Evolutionary conservation across 257 asterid genomes (phyloP), one percentile per base, ranked within the genome.

Genomic region (Solanum pennellii): DNA sequence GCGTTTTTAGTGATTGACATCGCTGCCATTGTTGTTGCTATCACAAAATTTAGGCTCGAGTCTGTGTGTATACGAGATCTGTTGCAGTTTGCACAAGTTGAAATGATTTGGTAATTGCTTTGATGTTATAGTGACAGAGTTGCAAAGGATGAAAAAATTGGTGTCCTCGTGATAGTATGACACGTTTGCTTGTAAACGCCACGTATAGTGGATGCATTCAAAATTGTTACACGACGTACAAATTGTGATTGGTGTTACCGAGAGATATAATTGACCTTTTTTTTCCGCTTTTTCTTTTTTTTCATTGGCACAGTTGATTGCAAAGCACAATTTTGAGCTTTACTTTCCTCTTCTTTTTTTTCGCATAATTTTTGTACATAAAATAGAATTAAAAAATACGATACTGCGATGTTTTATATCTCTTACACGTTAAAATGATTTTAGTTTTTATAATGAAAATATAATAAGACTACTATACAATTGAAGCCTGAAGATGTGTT

Each of bases 21-120:
- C 13, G 95, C 92, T 73, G 96, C 95, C 95, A 95, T 93, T 52
- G n/a, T 91, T 92, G 62, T 90, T 80, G 56, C 25, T 13, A 7
- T 18, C 4, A 3, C 47, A n/a, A 74, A 71, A 47, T 21, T 71
- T 25, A 3, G 31, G 15, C 9, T 21, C 27, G 15, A 60, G 42
- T 25, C 18, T 72, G 2, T n/a, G 4, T 21, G 5, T 15, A 8
- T 3, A 5, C 0, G 35, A 33, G 69, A 42, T 3, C 20, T 18
- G 3, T 47, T 68, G 23, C 74, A 44, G 20, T 4, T 85, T 9
- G 31, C 62, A 68, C 8, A 8, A 39, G 27, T 37, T 37, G 7
- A 37, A 37, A 37, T 37, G 39, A 37, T 5, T 37, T 79, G 6
- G 3, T 80, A 77, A 13, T 7, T 15, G 39, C 5, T 77, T 77